Conservation (phyloP, 208 protist genomes). For the Trypanosoma melophagium region DNA sequence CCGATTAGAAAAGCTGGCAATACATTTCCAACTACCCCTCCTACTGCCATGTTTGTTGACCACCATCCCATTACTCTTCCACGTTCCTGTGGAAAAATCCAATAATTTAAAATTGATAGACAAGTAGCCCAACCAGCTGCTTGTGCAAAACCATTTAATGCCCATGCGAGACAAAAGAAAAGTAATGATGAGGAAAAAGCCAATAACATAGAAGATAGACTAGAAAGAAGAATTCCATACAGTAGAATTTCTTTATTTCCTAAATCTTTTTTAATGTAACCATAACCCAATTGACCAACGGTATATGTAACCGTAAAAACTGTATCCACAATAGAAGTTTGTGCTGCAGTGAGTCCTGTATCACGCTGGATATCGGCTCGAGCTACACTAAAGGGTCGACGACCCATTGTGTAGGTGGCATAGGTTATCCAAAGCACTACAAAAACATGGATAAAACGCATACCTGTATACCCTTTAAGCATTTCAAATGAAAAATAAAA, state of each 20-base stretch:
- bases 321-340: conserved; percentile 34
- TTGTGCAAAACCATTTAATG: conserved; percentile 35
- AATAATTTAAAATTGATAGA: conserved; percentile 34
- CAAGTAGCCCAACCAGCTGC: conserved; percentile 38
- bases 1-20: conserved; percentile 29
- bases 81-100: conserved; percentile 37
- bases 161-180: conserved; percentile 28
- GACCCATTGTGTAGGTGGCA: conserved; percentile 32
- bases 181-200: conserved; percentile 8
- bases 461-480: neutral
- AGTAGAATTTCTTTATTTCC: conserved; percentile 24
- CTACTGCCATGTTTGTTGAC: conserved; percentile 38
- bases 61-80: conserved; percentile 41
- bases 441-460: conserved; percentile 27
- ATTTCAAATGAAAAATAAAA: conserved; percentile 17
- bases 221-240: conserved; percentile 29
- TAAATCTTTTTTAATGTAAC: conserved; percentile 22
- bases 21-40: conserved; percentile 38
- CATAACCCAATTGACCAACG: conserved; percentile 40
- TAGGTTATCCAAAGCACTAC: conserved; percentile 37
- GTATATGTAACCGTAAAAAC: conserved; percentile 37
- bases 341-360: conserved; percentile 21
- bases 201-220: conserved; percentile 2
- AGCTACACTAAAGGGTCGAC: conserved; percentile 36
- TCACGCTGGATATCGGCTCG: conserved; percentile 34